Percentiles rank a stretch among this genome's conserved stretches.
phyloP scores from a whole-genome alignment of 2,329 filamentous ascomycete genomes.

The Colletotrichum nymphaeae region DNA sequence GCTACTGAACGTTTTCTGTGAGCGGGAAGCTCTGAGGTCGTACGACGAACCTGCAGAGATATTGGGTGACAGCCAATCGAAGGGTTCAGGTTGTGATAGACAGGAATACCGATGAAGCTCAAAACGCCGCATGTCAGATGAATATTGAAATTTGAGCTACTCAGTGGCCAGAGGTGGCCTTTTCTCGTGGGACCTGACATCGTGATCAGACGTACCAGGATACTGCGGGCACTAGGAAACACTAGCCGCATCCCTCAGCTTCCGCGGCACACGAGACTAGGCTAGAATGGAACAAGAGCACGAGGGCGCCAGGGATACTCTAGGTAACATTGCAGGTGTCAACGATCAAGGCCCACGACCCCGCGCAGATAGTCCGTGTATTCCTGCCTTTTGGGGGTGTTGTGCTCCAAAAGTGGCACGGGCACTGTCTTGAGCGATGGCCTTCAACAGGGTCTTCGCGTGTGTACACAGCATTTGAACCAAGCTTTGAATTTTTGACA shows the following conservation, averaged over 20 bases:
- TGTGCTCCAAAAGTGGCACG: background rate
- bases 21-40: background rate
- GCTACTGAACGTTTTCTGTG: background rate
- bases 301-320: slow-evolving; percentile 3
- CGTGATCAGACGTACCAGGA: background rate
- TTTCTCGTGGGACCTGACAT: background rate
- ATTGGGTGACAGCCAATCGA: background rate
- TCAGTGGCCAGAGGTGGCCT: no score
- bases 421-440: background rate
- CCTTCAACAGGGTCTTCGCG: background rate
- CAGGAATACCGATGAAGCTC: slow-evolving; percentile 1
- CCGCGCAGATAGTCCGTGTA: slow-evolving; percentile 1
- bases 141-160: background rate
- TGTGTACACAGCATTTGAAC: background rate
- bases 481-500: background rate
- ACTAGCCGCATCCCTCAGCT: slow-evolving; percentile 4
- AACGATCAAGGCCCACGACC: background rate
- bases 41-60: background rate
- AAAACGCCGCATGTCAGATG: slow-evolving; percentile 26
- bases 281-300: background rate
- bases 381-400: background rate
- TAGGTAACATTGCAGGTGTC: background rate
- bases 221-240: slow-evolving; percentile 8
- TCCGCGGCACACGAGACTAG: background rate
- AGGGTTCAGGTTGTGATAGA: background rate